Conservation (phyloP, 768 basidiomycete species). For the Boletus coccyginus region DNA sequence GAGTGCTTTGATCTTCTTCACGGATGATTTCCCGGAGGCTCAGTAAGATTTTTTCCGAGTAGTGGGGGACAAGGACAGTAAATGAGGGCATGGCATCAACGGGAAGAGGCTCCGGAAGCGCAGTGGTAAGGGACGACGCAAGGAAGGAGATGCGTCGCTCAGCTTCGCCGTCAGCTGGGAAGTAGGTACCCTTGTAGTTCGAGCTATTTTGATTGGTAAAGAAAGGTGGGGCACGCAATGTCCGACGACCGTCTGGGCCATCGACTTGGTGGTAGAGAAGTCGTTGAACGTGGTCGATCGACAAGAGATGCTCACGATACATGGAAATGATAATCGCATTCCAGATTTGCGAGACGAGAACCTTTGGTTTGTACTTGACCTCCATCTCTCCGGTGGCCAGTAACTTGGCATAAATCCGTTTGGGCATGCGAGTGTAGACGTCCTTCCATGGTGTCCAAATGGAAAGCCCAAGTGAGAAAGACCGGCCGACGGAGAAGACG, state of each 20-base stretch:
- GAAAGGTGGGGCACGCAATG: constrained; percentile 94
- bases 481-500: constrained; percentile 86
- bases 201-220: constrained; percentile 88
- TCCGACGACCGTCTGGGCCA: constrained; percentile 82
- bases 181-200: constrained; percentile 77
- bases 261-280: constrained; percentile 97
- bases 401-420: constrained; percentile 97
- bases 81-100: constrained; percentile 99
- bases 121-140: constrained; percentile 93
- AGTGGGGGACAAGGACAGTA: constrained; percentile 98
- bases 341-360: constrained; percentile 98
- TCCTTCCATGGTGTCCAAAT: constrained; percentile 99
- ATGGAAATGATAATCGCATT: constrained; percentile 99
- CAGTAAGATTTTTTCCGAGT: constrained; percentile 97
- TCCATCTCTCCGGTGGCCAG: constrained; percentile 98
- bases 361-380: constrained; percentile 99
- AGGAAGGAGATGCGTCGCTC: constrained; percentile 99
- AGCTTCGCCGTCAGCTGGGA: constrained; percentile 92
- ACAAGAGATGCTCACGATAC: constrained; percentile 97
- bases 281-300: constrained; percentile 97
- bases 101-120: constrained; percentile 91
- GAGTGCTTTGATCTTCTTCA: constrained; percentile 94
- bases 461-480: constrained; percentile 89
- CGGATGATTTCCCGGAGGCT: constrained; percentile 97
- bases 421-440: constrained; percentile 92